Evolutionary conservation across 768 basidiomycete species (phyloP).

Genomic region (Amanita rubescens): DNA sequence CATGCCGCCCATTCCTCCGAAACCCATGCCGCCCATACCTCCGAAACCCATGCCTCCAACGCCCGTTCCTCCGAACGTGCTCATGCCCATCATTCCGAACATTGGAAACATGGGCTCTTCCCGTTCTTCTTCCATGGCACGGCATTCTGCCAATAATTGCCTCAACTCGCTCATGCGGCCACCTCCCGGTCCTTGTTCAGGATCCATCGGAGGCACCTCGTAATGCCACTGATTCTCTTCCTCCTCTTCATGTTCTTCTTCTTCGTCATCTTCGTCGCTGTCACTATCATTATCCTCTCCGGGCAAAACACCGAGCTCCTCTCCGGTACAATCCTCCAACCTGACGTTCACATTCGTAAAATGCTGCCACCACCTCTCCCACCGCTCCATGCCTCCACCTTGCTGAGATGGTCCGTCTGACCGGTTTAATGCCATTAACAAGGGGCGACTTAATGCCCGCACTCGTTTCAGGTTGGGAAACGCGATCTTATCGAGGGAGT

Average conservation of each 20-base stretch:
- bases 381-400: slow-evolving; percentile 42
- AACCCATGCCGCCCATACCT: neutral
- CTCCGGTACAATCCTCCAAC: slow-evolving; percentile 74
- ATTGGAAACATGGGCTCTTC: slow-evolving; percentile 28
- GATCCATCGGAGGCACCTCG: slow-evolving; percentile 21
- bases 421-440: slow-evolving; percentile 52
- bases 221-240: slow-evolving; percentile 17
- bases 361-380: slow-evolving; percentile 63
- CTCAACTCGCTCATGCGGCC: slow-evolving; percentile 36
- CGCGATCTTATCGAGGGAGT: slow-evolving; percentile 40
- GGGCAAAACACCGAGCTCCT: slow-evolving; percentile 45
- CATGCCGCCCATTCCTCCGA: neutral
- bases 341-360: slow-evolving; percentile 43
- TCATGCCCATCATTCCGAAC: slow-evolving; percentile 4
- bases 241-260: slow-evolving; percentile 24
- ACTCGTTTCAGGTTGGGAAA: slow-evolving; percentile 59
- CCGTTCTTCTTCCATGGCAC: slow-evolving; percentile 37
- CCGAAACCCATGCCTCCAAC: neutral
- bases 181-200: slow-evolving; percentile 18
- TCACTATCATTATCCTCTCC: slow-evolving; percentile 23
- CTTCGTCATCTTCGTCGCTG: slow-evolving; percentile 20
- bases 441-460: slow-evolving; percentile 45
- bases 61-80: neutral
- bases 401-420: slow-evolving; percentile 40
- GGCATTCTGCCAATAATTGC: slow-evolving; percentile 49